Conservation (phyloP, 2,329 filamentous ascomycete species). For the Neocatenulostroma microsporum region DNA sequence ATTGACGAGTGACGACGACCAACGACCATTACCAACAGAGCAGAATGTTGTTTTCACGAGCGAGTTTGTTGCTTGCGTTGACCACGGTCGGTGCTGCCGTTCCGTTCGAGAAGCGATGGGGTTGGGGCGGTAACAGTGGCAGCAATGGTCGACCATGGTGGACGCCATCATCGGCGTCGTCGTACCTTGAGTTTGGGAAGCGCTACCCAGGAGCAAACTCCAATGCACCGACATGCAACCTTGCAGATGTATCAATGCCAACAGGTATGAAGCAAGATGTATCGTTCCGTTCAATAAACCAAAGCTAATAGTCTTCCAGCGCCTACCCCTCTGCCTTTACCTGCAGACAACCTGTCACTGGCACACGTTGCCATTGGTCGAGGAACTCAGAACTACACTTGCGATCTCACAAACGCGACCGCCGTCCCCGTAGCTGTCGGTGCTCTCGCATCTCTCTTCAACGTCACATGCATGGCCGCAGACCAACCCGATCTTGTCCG, state of each 20-base stretch:
- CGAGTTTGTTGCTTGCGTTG: slow-evolving; percentile 15
- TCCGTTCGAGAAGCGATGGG: slow-evolving; percentile 17
- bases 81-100: slow-evolving; percentile 14
- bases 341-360: slow-evolving; percentile 54
- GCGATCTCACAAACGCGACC: slow-evolving; percentile 50
- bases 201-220: slow-evolving; percentile 8
- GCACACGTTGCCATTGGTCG: slow-evolving; percentile 78
- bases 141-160: slow-evolving; percentile 9
- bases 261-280: slow-evolving; percentile 6
- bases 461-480: slow-evolving; percentile 71
- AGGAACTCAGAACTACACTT: slow-evolving; percentile 93
- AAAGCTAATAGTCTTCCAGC: slow-evolving; percentile 12
- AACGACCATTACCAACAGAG: slow-evolving; percentile 6
- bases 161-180: slow-evolving; percentile 7
- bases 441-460: slow-evolving; percentile 78
- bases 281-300: too few species aligned
- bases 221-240: slow-evolving; percentile 14
- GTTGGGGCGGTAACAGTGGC: slow-evolving; percentile 3
- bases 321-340: slow-evolving; percentile 49
- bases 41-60: slow-evolving; percentile 21
- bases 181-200: slow-evolving; percentile 16
- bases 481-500: slow-evolving; percentile 59
- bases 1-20: neutral
- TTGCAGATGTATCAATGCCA: slow-evolving; percentile 17
- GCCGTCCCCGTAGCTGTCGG: slow-evolving; percentile 59